A percentile compares a stretch with the other conserved stretches of the same genome.
phyloP scores from a whole-genome alignment of 2,329 filamentous ascomycete genomes.

The Aaosphaeria arxii region DNA sequence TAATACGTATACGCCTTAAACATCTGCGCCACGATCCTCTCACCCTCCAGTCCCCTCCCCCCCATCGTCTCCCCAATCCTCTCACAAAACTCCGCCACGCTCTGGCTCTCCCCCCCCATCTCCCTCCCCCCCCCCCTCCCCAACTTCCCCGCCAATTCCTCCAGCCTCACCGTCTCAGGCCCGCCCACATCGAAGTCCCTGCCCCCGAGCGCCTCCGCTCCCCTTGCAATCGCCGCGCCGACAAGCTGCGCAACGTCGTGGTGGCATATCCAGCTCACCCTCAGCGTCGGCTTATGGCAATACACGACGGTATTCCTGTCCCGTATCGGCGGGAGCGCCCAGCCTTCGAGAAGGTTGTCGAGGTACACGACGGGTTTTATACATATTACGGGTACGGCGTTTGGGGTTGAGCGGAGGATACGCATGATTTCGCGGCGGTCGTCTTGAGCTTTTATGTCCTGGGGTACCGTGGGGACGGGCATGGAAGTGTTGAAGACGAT shows the following conservation, averaged over 20 bases:
- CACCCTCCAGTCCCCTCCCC: slow-evolving; percentile 33
- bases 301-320: slow-evolving; percentile 37
- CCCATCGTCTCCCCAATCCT: slow-evolving; percentile 32
- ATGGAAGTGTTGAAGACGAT: slow-evolving; percentile 30
- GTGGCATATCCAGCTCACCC: slow-evolving; percentile 41
- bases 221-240: slow-evolving; percentile 31
- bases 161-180: slow-evolving; percentile 32
- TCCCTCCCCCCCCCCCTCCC: slow-evolving; percentile 30
- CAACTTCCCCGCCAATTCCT: slow-evolving; percentile 32
- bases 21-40: slow-evolving; percentile 38
- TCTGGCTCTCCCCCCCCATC: slow-evolving; percentile 33
- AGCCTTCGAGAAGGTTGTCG: slow-evolving; percentile 41
- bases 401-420: slow-evolving; percentile 21
- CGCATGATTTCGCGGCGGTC: slow-evolving; percentile 28
- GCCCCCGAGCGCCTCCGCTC: slow-evolving; percentile 33
- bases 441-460: slow-evolving; percentile 27
- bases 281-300: slow-evolving; percentile 38
- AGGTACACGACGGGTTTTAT: slow-evolving; percentile 40
- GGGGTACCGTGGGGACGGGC: slow-evolving; percentile 17
- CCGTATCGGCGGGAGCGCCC: slow-evolving; percentile 35
- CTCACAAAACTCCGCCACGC: slow-evolving; percentile 21
- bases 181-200: slow-evolving; percentile 36
- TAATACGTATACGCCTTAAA: slow-evolving; percentile 42
- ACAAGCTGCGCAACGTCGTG: slow-evolving; percentile 40
- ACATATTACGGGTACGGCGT: slow-evolving; percentile 29